Percentiles rank a stretch among this genome's conserved stretches.
phyloP scores from a whole-genome alignment of 768 basidiomycete species.

The Podaxis sp. region DNA sequence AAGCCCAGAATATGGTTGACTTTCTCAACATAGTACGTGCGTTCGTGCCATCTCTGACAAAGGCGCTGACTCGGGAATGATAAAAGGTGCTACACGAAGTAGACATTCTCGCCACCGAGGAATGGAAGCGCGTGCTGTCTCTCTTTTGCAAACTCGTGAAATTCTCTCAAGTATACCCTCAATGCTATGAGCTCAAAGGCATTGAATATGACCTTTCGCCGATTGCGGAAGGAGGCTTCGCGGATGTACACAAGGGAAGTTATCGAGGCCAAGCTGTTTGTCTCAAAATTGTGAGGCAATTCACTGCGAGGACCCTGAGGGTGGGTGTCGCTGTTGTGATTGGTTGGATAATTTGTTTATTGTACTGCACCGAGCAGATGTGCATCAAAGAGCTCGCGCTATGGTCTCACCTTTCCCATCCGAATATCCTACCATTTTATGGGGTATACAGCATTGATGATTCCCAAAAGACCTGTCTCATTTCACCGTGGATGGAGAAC shows the following conservation, averaged over 20 bases:
- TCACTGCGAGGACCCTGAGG: background rate
- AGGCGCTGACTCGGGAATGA: background rate
- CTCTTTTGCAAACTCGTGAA: background rate
- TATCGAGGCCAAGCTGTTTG: background rate
- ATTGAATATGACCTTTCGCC: background rate
- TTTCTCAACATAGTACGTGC: background rate
- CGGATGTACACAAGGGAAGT: background rate
- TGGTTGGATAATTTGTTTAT: background rate
- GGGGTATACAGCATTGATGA: conserved; percentile 25
- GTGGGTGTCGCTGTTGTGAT: background rate
- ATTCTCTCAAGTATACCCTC: background rate
- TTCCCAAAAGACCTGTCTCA: conserved; percentile 9
- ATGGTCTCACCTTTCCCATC: conserved; percentile 34
- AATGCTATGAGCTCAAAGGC: background rate
- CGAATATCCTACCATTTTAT: conserved; percentile 35
- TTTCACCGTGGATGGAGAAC: conserved; percentile 24
- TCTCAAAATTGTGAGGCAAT: background rate
- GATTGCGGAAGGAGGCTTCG: background rate
- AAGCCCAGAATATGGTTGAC: background rate
- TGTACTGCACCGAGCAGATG: background rate
- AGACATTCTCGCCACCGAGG: background rate
- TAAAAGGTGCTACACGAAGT: background rate
- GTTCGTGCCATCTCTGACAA: background rate
- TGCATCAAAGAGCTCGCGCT: conserved; percentile 26
- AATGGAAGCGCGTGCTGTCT: background rate